Percentiles rank a stretch among this genome's conserved stretches.
Evolutionary conservation across 2,329 filamentous ascomycete genomes (phyloP).

Genomic region (Trichoderma koningiopsis): DNA sequence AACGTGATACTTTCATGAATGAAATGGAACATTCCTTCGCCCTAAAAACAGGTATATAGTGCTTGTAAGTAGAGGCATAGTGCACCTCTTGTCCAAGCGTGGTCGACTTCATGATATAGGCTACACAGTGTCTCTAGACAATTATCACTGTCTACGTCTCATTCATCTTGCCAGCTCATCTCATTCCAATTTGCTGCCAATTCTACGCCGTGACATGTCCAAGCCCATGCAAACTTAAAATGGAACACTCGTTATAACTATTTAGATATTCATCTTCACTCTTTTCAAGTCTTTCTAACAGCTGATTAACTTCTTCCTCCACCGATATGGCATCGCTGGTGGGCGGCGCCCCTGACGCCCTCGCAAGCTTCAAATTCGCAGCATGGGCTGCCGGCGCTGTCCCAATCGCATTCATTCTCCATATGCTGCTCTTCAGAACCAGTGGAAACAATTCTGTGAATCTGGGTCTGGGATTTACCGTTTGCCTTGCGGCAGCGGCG

Average conservation of each 20-base stretch:
- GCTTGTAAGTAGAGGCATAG: not conserved
- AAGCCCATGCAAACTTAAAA: not conserved
- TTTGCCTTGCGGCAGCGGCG: constrained; percentile 28
- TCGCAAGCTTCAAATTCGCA: constrained; percentile 7
- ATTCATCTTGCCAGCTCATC: constrained; percentile 21
- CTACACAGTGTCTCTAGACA: not conserved
- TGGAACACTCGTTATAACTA: not conserved
- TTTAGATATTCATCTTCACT: not conserved
- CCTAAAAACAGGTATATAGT: not conserved
- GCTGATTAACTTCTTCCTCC: not conserved
- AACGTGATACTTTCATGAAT: not conserved
- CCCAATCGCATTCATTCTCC: constrained; percentile 19
- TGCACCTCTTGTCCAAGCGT: not conserved
- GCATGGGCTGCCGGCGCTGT: constrained; percentile 21
- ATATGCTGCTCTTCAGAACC: not conserved
- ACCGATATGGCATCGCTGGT: constrained; percentile 18
- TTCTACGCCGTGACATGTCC: not conserved
- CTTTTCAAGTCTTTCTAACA: not conserved
- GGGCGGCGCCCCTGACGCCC: not conserved
- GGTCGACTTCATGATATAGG: not conserved
- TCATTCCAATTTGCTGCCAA: constrained; percentile 20
- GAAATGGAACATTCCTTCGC: not conserved
- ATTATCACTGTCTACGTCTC: constrained; percentile 6
- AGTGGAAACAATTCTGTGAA: not conserved
- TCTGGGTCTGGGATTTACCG: constrained; percentile 24